Conservation (phyloP, 495 filamentous ascomycete genomes). For the Penicillium maclennaniae region DNA sequence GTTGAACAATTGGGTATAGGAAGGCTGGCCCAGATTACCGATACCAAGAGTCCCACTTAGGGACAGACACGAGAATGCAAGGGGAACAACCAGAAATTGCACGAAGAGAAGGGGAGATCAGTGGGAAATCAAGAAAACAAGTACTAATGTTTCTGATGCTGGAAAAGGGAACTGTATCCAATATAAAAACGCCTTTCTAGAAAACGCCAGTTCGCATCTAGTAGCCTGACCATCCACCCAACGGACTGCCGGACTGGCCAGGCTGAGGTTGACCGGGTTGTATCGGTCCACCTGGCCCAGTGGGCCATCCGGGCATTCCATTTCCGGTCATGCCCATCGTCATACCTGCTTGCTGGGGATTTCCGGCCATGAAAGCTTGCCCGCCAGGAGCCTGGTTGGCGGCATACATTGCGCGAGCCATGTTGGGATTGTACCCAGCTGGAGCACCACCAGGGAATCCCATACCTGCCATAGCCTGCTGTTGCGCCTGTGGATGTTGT, state of each 20-base stretch:
- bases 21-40: conserved; percentile 42
- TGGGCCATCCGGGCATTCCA: conserved; percentile 42
- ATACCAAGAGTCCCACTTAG: conserved; percentile 27
- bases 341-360: conserved; percentile 38
- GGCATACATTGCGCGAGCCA: conserved; percentile 43
- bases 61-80: conserved; percentile 28
- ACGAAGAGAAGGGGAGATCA: conserved; percentile 11
- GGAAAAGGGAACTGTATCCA: conserved; percentile 1
- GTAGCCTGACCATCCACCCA: conserved; percentile 45
- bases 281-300: conserved; percentile 34
- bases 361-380: conserved; percentile 39
- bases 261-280: conserved; percentile 44
- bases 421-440: conserved; percentile 31
- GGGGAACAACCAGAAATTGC: conserved; percentile 15
- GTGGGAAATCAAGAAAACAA: conserved; percentile 14
- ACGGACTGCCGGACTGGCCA: conserved; percentile 41
- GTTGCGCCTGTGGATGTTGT: conserved; percentile 54
- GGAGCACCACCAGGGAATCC: conserved; percentile 35
- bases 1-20: conserved; percentile 47
- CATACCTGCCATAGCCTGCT: conserved; percentile 52
- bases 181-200: conserved; percentile 27
- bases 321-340: conserved; percentile 39
- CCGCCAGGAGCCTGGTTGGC: conserved; percentile 36
- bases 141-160: conserved; percentile 14
- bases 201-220: conserved; percentile 30